phyloP scores from a whole-genome alignment of 768 basidiomycete species.

The Termitomyces sp. region DNA sequence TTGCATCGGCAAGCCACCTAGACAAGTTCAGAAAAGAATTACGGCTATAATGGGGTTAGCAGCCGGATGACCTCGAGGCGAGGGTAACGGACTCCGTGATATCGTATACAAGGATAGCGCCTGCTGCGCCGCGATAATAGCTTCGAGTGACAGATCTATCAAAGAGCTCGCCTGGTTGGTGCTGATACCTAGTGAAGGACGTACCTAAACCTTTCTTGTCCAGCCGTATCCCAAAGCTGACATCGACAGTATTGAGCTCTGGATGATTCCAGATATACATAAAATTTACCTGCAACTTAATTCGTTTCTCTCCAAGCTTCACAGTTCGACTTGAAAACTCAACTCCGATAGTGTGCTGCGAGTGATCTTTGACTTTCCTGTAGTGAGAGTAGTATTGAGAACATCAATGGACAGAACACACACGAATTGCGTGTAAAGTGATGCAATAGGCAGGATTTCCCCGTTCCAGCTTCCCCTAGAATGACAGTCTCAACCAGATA shows the following conservation, averaged over 20 bases:
- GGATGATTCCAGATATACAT: neutral
- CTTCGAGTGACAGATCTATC: conserved; percentile 85
- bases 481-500: conserved; percentile 5
- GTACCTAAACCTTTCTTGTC: conserved; percentile 90
- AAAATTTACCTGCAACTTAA: conserved; percentile 81
- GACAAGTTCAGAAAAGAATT: conserved; percentile 80
- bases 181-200: conserved; percentile 3
- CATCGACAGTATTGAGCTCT: neutral
- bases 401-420: conserved; percentile 36
- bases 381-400: conserved; percentile 1
- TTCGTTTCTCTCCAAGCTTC: conserved; percentile 87
- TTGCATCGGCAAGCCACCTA: conserved; percentile 90
- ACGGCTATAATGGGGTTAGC: conserved; percentile 47
- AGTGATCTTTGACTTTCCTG: conserved; percentile 84
- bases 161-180: conserved; percentile 6
- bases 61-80: neutral
- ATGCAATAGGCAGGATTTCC: conserved; percentile 95
- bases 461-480: conserved; percentile 91
- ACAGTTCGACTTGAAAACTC: conserved; percentile 96
- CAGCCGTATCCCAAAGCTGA: conserved; percentile 95
- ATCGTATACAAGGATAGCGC: conserved; percentile 90
- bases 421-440: conserved; percentile 96
- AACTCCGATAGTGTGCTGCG: conserved; percentile 97
- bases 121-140: conserved; percentile 93
- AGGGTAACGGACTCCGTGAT: conserved; percentile 65